Base-by-base conservation (phyloP, 2,329 filamentous ascomycete species). In the Xylaria multiplex region DNA sequence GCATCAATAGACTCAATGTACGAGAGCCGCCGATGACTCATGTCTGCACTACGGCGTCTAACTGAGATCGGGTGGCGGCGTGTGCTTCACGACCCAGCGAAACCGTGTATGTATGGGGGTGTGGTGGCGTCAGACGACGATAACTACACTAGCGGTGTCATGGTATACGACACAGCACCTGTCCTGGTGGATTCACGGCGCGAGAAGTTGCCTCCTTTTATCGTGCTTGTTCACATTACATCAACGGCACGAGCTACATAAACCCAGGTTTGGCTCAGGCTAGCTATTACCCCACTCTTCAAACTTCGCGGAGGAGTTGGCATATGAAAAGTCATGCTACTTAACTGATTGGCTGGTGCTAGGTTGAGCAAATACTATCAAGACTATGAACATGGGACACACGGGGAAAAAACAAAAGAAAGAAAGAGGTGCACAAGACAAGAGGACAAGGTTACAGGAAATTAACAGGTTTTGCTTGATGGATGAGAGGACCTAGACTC, bases 261-360 rank as follows among this genome's bases (percentile, higher is more conserved):
- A 22, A 37, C 56, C 32, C 27, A 11, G 16, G 37, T 19, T 50
- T 50, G 32, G 24, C 43, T 40, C n/a, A 49, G n/a, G n/a, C 48
- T 32, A 6, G 22, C 45, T 40, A 40, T 42, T 19, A 59, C 57
- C 57, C 57, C 46, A 27, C 57, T 22, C 52, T 7, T 6, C 19
- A 42, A 27, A 24, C 13, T 54, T 42, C 9, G 35, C 50, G 22
- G 14, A 42, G 22, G 13, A 32, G 54, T 14, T 59, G 24, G 57
- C 57, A 59, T n/a, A 27, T 43, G 19, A 24, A 37, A 22, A 19
- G 22, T 22, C 37, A 5, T 14, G 24, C 2, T 52, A 24, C 52
- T 59, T 59, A 32, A 46, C 16, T 22, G 37, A 59, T 59, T 59
- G 45, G 57, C 9, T 22, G 22, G 13, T 50, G 24, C 27, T 14